Base-by-base conservation (phyloP, 306 rosid genomes). In the Prunus padus region DNA sequence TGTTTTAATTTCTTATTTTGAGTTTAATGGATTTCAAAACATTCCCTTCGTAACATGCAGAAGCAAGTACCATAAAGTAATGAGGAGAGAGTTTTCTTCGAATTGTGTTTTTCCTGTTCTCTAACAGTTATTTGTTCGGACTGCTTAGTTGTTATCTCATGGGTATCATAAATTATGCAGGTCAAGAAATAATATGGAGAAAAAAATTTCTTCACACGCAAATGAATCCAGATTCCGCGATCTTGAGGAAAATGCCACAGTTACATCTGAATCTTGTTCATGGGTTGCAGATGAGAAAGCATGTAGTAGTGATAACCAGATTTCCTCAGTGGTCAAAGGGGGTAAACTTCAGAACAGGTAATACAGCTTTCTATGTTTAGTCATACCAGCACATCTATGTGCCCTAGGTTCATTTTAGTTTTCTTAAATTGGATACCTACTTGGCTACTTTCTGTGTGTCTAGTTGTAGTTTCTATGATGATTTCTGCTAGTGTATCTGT, bases 251-350 rank as follows among this genome's bases (percentile, higher is more conserved):
- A 78, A 86, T 86, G 82, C 82, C 57, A 80, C 84, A 33, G 82
- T 82, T 76, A 81, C 97, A 54, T 89, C 98, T 31, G 98, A 90
- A 77, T 91, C 97, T 72, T 72, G 87, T 71, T 93, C 98, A 8
- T 86, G 85, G 90, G 90, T 78, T 74, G 89, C 92, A 51, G 94
- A 88, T 62, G 96, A 90, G 81, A 93, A 80, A 79, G 88, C 87
- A 79, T 87, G 87, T 63, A 86, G 92, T 61, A 87, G 97, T 78
- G 98, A 90, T 80, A 87, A 93, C 79, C 91, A 87, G 85, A 82
- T 80, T 84, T 84, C 90, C 59, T 87, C 92, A 42, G 18, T 74
- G 74, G 62, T 67, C 76, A 86, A 85, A 79, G 84, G 86, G 72
- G 79, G 81, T 49, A 78, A 80, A 61, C 81, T 75, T 82, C 79